Conservation (phyloP, 129 eudicot species). For the Cynara cardunculus region DNA sequence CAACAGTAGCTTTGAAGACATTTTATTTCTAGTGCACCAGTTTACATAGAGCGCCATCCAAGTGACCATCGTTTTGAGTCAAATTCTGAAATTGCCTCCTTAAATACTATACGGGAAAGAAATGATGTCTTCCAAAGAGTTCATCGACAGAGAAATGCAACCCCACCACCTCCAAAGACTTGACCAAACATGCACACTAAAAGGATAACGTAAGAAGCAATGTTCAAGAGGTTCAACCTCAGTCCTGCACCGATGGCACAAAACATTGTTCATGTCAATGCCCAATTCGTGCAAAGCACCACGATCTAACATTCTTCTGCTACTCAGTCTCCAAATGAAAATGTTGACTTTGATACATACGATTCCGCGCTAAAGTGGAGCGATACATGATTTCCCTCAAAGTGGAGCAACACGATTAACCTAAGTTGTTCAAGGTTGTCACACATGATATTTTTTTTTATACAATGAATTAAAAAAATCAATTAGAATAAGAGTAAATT, state of each 20-base stretch:
- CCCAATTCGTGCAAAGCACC: not conserved
- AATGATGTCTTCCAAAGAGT: not conserved
- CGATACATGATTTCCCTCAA: not conserved
- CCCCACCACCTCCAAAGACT: not conserved
- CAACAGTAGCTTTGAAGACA: too few species aligned
- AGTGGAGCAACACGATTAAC: not conserved
- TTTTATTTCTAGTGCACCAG: too few species aligned
- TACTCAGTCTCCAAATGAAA: too few species aligned
- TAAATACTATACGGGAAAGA: not conserved
- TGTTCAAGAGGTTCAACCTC: not conserved
- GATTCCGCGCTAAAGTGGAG: not conserved
- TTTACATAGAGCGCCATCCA: too few species aligned
- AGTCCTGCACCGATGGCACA: not conserved
- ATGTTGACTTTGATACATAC: not conserved
- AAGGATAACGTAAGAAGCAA: not conserved
- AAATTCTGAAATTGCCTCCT: too few species aligned
- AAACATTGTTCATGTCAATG: not conserved
- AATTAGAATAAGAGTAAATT: not conserved
- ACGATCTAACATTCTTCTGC: not conserved
- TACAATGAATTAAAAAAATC: not conserved
- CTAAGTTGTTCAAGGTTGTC: not conserved
- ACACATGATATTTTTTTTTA: not conserved
- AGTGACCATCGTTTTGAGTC: too few species aligned
- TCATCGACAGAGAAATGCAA: not conserved
- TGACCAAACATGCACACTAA: not conserved